Evolutionary conservation across 176 grass and related monocot species (phyloP).

Genomic region (Juncus inflexus): DNA sequence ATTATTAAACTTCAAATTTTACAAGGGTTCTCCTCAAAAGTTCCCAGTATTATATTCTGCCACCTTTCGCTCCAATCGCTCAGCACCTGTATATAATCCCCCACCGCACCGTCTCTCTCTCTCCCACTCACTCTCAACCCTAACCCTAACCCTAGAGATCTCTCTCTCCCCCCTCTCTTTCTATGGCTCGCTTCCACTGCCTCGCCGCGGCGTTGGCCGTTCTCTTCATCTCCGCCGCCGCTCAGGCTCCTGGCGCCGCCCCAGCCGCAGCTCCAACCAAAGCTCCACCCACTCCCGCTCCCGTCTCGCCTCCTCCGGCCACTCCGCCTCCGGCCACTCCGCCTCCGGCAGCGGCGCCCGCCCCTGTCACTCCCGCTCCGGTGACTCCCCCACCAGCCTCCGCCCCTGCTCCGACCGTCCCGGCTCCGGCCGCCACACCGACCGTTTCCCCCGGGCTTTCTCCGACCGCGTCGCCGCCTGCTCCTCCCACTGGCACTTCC

Average conservation of each 20-base stretch:
- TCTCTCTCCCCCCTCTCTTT: constrained; percentile 1
- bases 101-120: constrained; percentile 8
- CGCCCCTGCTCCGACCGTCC: not conserved
- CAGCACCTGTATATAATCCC: constrained; percentile 15
- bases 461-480: not conserved
- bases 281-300: constrained; percentile 11
- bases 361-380: not conserved
- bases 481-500: constrained; percentile 5
- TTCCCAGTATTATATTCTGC: not conserved
- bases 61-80: constrained; percentile 3
- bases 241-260: constrained; percentile 17
- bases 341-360: not conserved
- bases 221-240: constrained; percentile 30
- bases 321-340: constrained; percentile 16
- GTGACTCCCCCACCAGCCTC: not conserved
- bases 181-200: constrained; percentile 15
- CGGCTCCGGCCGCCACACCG: not conserved
- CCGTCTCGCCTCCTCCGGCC: constrained; percentile 12
- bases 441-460: not conserved
- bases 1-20: not conserved
- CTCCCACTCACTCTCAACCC: not conserved
- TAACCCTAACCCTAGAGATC: not conserved
- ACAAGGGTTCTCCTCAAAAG: not conserved
- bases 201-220: constrained; percentile 12
- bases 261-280: constrained; percentile 10